Percentiles rank a stretch among this genome's conserved stretches.
phyloP scores from a whole-genome alignment of 176 grass and related monocot species.

The Leersia perrieri region DNA sequence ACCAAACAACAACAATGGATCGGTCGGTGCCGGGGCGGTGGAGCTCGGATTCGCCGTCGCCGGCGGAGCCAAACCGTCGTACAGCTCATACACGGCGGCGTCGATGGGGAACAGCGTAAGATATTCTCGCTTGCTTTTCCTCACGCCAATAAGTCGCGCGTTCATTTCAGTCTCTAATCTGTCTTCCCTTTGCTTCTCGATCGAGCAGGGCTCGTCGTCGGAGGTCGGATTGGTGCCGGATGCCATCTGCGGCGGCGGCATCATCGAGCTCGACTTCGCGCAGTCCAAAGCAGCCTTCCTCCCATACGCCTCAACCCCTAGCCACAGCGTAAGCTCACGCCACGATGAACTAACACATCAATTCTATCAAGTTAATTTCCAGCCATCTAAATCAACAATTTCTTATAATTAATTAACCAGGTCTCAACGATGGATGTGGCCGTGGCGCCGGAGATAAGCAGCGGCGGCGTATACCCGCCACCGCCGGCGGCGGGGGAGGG shows the following conservation, averaged over 20 bases:
- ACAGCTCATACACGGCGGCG: constrained; percentile 53
- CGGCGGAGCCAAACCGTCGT: constrained; percentile 34
- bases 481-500: constrained; percentile 8
- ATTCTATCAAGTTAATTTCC: not conserved
- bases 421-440: constrained; percentile 20
- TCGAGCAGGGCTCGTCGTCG: constrained; percentile 66
- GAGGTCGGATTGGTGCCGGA: constrained; percentile 76
- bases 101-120: constrained; percentile 69
- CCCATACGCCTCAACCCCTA: constrained; percentile 26
- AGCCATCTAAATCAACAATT: not conserved
- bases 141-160: not conserved
- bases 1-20: constrained; percentile 32
- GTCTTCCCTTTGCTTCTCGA: not conserved
- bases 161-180: not conserved
- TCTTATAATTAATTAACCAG: too few relatives aligned
- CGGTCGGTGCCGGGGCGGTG: not conserved
- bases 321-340: constrained; percentile 32
- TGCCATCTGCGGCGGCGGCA: constrained; percentile 26
- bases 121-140: not conserved
- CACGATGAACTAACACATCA: not conserved
- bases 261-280: constrained; percentile 51
- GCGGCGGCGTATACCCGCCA: not conserved
- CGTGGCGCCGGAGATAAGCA: not conserved
- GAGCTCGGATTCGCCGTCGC: constrained; percentile 42
- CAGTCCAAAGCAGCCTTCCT: constrained; percentile 44